Evolutionary conservation across 768 basidiomycete species (phyloP).

Genomic region (Multifurca ochricompacta): DNA sequence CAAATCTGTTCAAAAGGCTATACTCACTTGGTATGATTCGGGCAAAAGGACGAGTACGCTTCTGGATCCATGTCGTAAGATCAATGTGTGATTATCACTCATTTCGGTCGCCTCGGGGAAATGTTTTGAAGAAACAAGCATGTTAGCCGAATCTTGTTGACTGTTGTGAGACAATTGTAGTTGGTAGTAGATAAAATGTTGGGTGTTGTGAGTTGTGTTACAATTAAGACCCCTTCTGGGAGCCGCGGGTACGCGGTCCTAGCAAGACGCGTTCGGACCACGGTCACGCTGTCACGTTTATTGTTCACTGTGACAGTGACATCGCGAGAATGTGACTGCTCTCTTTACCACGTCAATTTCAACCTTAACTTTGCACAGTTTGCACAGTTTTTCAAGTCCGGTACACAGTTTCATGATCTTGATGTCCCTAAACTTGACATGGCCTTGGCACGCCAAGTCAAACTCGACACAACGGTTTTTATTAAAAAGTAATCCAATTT

Average conservation of each 20-base stretch:
- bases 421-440: too few species aligned
- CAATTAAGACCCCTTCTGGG: not conserved
- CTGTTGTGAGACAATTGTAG: not conserved
- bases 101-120: conserved; percentile 2
- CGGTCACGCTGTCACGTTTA: not conserved
- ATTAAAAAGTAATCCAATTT: too few species aligned
- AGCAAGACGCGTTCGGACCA: not conserved
- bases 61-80: conserved; percentile 1
- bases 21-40: not conserved
- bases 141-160: not conserved
- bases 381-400: too few species aligned
- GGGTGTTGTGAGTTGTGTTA: not conserved
- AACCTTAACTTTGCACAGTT: too few species aligned
- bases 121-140: conserved; percentile 9
- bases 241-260: not conserved
- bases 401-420: too few species aligned
- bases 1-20: not conserved
- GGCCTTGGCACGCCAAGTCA: too few species aligned
- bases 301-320: too few species aligned
- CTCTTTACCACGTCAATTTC: too few species aligned
- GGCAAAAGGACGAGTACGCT: conserved; percentile 12
- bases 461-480: too few species aligned
- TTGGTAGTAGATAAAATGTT: not conserved
- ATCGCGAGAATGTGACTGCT: too few species aligned
- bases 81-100: not conserved